Evolutionary conservation across 345 rosid species (phyloP), one percentile per base, ranked within the genome.

Genomic region (Pistacia vera): DNA sequence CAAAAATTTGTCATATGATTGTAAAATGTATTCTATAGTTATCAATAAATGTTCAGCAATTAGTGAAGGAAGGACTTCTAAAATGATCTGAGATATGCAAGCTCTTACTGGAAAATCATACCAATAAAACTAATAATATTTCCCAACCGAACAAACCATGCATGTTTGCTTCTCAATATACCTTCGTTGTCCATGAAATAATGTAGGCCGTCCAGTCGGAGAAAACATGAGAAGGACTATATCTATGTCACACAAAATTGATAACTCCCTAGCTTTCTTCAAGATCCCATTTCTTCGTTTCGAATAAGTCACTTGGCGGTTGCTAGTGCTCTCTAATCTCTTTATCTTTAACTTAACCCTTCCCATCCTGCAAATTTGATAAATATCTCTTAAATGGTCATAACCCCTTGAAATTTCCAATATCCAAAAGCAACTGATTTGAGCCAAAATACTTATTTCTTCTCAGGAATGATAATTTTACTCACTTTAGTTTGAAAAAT

Each of bases 241-340:
- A 77, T 93, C 94, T 49, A 89, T 88, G 76, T 90, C 98, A 66
- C 99, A 93, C 69, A 95, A 77, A 79, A 95, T 93, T 0, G 97
- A 93, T 74, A 95, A 78, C 79, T 95, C 99, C 86, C 75, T 90
- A 2, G 97, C 97, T 85, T 95, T 95, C 89, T 95, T 95, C 84
- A 95, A 65, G 54, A 95, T 90, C 61, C 99, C 99, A 81, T 77
- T 87, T 83, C 84, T 90, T 63, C 97, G 81, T 85, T 93, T 95
- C 6, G 99, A 85, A 81, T 85, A 95, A 61, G 99, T 93, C 71
- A 90, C 90, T 80, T 91, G 94, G 66, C 96, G 82, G 82, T 89
- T 87, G 81, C 81, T 82, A 70, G 88, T 83, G 86, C 86, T 91
- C 85, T 95, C 98, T 33, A 95, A 87, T 75, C 92, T 77, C 92